Base-by-base conservation (phyloP, 1,284 basidiomycete species). In the Fomitopsis pinicola region DNA sequence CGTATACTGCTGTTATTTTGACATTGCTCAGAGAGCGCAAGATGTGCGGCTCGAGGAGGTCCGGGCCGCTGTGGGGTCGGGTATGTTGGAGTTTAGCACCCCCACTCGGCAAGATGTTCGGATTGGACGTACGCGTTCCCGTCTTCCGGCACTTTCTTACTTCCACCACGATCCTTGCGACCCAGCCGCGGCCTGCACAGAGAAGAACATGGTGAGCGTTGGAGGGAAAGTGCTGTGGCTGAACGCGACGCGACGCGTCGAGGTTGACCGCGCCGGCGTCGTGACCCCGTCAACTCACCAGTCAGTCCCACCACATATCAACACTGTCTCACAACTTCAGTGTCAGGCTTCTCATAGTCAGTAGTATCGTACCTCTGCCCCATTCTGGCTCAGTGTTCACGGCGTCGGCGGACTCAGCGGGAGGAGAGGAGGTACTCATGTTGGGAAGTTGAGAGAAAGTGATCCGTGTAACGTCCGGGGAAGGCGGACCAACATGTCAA, bases 21-120 rank as follows among this genome's bases (percentile, higher is more conserved):
- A 97, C 81, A 70, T 96, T 94, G 71, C 86, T 83, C 30, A 98
- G 79, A 0, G 92, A 92, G 58, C 96, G 91, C 42, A 97, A 82
- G 69, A 97, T 94, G 73, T 95, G 86, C 0, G 95, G 94, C 72
- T 89, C 84, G 53, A 88, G 82, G 5, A 98, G 82, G 78, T 97
- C 94, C 6, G 92, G 90, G 58, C 79, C 81, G 44, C 68, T 71
- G 59, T 8, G 50, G 33, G 28, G 28, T 15, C 5, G 12, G 7
- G 57, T 46, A 17, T 54, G 35, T 7, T 36, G 7, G 33, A 53
- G 17, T 55, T 19, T 42, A 59, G 26, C 53, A 59, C 22, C 61
- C 57, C 52, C 60, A 17, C 57, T 44, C 42, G 12, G 19, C 19
- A 58, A 48, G 52, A 44, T 40, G 26, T 28, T 40, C 22, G 38